Evolutionary conservation across 768 basidiomycete species (phyloP).

Genomic region (Dacryopinax spathularia): DNA sequence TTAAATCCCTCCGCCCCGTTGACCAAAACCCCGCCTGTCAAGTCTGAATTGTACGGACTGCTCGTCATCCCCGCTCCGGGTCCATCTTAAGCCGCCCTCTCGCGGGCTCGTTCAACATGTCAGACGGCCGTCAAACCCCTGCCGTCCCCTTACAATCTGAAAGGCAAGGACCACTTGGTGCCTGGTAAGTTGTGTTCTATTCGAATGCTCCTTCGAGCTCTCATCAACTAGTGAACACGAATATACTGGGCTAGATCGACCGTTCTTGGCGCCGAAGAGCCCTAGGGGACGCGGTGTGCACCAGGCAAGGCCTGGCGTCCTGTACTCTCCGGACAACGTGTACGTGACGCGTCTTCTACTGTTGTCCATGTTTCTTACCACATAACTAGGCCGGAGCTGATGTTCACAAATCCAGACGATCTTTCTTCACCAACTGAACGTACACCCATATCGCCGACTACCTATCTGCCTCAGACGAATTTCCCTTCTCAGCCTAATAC

Average conservation of each 20-base stretch:
- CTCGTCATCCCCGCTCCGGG: constrained; percentile 4
- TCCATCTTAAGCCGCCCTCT: constrained; percentile 3
- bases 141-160: not conserved
- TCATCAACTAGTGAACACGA: not conserved
- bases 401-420: not conserved
- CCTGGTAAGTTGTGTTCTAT: not conserved
- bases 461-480: not conserved
- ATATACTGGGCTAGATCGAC: not conserved
- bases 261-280: not conserved
- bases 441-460: not conserved
- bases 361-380: not conserved
- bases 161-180: not conserved
- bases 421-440: not conserved
- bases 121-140: constrained; percentile 3
- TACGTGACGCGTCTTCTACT: not conserved
- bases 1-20: not conserved
- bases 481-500: not conserved
- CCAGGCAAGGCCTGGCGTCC: not conserved
- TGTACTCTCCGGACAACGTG: not conserved
- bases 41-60: not conserved
- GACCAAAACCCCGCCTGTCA: not conserved
- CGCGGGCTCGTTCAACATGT: constrained; percentile 1
- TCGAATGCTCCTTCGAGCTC: not conserved
- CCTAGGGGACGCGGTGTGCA: not conserved
- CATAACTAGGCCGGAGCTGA: not conserved